Conservation (phyloP, 2,329 filamentous ascomycete genomes). For the Nemania sp. region DNA sequence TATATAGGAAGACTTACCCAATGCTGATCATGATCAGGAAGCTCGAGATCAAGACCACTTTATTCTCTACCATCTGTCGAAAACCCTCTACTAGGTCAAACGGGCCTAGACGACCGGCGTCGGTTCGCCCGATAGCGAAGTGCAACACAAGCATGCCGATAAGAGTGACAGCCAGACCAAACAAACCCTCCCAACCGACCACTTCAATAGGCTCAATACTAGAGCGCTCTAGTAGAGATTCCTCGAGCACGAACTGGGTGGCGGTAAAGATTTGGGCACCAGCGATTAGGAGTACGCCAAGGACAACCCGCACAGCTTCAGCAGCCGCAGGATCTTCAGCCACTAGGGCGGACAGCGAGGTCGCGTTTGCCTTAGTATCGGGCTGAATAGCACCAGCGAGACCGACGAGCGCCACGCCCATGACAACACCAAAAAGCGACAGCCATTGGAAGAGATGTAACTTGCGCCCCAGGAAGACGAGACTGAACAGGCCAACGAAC, state of each 20-base stretch:
- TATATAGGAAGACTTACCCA: slow-evolving; percentile 71
- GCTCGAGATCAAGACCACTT: slow-evolving; percentile 78
- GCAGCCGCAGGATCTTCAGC: slow-evolving; percentile 55
- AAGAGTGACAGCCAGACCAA: slow-evolving; percentile 85
- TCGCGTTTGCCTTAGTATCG: slow-evolving; percentile 66
- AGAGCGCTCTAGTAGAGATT: slow-evolving; percentile 82
- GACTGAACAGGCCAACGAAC: slow-evolving; percentile 95
- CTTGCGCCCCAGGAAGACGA: slow-evolving; percentile 84
- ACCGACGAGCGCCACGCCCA: slow-evolving; percentile 90
- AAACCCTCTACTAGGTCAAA: slow-evolving; percentile 92
- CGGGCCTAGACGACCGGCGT: slow-evolving; percentile 80
- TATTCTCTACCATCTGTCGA: slow-evolving; percentile 80
- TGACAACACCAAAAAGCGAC: slow-evolving; percentile 85
- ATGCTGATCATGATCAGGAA: slow-evolving; percentile 97
- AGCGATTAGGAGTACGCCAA: slow-evolving; percentile 91
- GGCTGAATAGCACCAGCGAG: slow-evolving; percentile 86
- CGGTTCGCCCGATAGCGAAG: slow-evolving; percentile 78
- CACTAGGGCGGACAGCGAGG: slow-evolving; percentile 47
- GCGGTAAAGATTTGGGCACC: slow-evolving; percentile 97
- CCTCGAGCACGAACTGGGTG: slow-evolving; percentile 94
- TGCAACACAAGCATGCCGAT: slow-evolving; percentile 85
- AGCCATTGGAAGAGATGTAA: slow-evolving; percentile 93
- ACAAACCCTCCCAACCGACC: slow-evolving; percentile 95
- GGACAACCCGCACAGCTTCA: slow-evolving; percentile 73
- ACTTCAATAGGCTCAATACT: slow-evolving; percentile 83